Percentiles rank a stretch among this genome's conserved stretches.
These are phyloP conservation scores for Bolboschoenoplectus hybrid DNA, from an alignment of 202 grass and related monocot species.

Conservation along the genomic window DNA sequence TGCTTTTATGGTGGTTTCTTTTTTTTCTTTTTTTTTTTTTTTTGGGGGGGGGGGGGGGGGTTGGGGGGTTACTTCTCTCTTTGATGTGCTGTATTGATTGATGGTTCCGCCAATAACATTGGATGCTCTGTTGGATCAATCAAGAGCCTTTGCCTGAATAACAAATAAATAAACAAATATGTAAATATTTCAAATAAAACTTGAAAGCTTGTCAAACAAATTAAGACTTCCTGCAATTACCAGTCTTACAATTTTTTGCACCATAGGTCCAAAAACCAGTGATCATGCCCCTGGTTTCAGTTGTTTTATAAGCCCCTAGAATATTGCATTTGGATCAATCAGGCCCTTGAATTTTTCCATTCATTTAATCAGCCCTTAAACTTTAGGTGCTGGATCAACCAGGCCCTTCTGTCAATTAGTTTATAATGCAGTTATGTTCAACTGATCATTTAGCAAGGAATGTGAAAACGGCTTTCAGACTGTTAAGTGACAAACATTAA, in stretches of 20 bases:
- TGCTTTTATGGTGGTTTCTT: neutral
- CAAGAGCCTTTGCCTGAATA: constrained; percentile 72
- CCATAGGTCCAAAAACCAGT: constrained; percentile 1
- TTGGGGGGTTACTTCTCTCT: constrained; percentile 69
- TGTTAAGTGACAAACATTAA: neutral
- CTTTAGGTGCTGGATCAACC: neutral
- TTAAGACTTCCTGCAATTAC: neutral
- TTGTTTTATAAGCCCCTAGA: neutral
- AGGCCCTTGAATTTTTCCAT: neutral
- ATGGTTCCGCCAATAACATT: constrained; percentile 93
- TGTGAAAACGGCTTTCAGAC: neutral
- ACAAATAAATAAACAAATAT: constrained; percentile 5
- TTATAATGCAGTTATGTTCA: neutral
- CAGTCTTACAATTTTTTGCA: neutral
- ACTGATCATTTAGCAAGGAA: neutral
- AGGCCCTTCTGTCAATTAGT: neutral
- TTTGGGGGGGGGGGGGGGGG: neutral
- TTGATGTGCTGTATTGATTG: constrained; percentile 82
- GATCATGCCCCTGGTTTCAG: neutral
- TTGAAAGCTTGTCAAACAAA: neutral
- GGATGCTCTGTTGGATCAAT: constrained; percentile 99
- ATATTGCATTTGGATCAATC: neutral
- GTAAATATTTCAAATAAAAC: constrained; percentile 15
- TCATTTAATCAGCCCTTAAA: constrained; percentile 16
- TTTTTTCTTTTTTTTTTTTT: too few relatives aligned